Evolutionary conservation across 1,139 yeast species (phyloP).

Genomic region (Geotrichum cucujoidarum): DNA sequence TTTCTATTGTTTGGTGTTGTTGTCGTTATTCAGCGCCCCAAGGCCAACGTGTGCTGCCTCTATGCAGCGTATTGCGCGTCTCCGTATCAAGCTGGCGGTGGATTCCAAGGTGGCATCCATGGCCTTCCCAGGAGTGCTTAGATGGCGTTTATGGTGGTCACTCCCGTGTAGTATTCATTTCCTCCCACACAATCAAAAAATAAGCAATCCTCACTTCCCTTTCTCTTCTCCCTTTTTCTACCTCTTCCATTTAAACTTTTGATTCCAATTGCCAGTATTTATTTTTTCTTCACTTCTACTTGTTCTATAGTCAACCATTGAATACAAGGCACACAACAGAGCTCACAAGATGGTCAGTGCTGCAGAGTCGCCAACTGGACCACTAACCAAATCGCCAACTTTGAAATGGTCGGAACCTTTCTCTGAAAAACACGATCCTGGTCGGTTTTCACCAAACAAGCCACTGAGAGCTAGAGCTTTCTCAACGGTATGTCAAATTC

Average conservation of each 20-base stretch:
- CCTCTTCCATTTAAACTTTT: background rate
- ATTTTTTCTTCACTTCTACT: background rate
- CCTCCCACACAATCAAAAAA: no score
- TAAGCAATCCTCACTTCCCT: background rate
- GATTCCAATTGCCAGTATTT: background rate
- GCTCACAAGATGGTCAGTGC: background rate
- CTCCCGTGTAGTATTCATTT: no score
- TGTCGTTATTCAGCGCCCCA: no score
- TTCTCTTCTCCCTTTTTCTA: background rate
- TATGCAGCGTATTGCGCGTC: no score
- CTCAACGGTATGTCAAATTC: constrained; percentile 28
- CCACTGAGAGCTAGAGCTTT: constrained; percentile 29
- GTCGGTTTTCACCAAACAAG: constrained; percentile 38
- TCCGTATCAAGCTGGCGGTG: no score
- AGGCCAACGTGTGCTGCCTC: no score
- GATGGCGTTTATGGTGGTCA: no score
- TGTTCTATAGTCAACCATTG: background rate
- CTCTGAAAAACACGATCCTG: constrained; percentile 65
- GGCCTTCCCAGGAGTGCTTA: no score
- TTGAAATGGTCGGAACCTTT: constrained; percentile 48
- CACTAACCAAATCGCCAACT: background rate
- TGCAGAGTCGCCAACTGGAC: background rate
- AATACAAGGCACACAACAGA: no score
- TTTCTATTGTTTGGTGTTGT: no score
- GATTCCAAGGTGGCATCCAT: no score